These are phyloP conservation scores for Butyriboletus loyo DNA, from an alignment of 768 basidiomycete genomes.

Conservation along the genomic window DNA sequence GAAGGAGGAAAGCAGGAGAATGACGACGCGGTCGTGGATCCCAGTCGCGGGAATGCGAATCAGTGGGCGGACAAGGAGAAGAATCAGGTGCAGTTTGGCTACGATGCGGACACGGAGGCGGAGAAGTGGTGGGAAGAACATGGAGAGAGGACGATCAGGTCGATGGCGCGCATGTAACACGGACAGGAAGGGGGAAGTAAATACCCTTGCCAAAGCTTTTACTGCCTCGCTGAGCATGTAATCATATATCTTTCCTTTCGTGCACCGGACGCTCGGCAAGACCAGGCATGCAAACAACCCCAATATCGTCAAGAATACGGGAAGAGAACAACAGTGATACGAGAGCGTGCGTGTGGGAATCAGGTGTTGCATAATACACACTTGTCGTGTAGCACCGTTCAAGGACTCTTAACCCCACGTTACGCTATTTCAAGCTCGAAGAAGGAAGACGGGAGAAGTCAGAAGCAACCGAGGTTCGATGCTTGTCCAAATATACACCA, in stretches of 20 bases:
- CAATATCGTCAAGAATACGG: too few species aligned
- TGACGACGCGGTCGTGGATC: not conserved
- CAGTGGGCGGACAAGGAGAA: conserved; percentile 58
- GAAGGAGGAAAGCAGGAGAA: not conserved
- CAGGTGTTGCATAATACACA: too few species aligned
- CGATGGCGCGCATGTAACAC: conserved; percentile 14
- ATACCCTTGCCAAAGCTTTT: not conserved
- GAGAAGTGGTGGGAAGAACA: conserved; percentile 47
- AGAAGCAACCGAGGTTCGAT: too few species aligned
- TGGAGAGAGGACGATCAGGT: conserved; percentile 20
- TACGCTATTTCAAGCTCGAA: too few species aligned
- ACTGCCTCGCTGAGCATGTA: not conserved
- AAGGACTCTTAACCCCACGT: too few species aligned
- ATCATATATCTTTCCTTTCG: not conserved
- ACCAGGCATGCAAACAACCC: too few species aligned
- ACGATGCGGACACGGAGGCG: conserved; percentile 51
- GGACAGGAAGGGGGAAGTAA: too few species aligned
- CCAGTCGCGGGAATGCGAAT: conserved; percentile 41
- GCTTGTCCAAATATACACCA: too few species aligned
- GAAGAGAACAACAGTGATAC: too few species aligned
- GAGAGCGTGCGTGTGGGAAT: too few species aligned
- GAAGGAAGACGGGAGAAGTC: too few species aligned
- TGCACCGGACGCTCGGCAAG: not conserved
- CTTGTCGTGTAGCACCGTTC: too few species aligned
- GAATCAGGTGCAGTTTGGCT: conserved; percentile 46